phyloP scores from a whole-genome alignment of 768 basidiomycete species.

The Termitomyces sp. region DNA sequence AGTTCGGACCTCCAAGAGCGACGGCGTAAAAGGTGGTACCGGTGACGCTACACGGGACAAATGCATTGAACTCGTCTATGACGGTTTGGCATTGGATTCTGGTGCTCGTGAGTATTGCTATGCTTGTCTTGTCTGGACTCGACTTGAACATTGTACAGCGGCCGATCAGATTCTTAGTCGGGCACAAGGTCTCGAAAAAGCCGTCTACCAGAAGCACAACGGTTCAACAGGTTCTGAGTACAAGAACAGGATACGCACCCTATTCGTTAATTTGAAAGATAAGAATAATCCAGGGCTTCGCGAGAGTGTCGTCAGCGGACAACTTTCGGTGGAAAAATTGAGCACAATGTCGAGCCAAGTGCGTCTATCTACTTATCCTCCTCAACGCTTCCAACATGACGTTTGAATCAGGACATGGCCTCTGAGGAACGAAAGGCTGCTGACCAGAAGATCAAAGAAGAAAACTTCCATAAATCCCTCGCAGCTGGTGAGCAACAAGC shows the following conservation, averaged over 20 bases:
- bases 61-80: constrained; percentile 87
- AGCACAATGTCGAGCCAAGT: constrained; percentile 82
- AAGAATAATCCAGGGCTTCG: constrained; percentile 87
- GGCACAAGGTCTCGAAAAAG: constrained; percentile 69
- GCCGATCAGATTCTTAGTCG: constrained; percentile 63
- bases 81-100: constrained; percentile 84
- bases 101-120: constrained; percentile 68
- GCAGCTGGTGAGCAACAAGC: constrained; percentile 88
- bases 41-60: constrained; percentile 81
- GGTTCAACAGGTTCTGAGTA: constrained; percentile 46
- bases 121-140: not conserved
- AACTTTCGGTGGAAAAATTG: constrained; percentile 65
- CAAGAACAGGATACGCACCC: constrained; percentile 77
- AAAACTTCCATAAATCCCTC: constrained; percentile 88
- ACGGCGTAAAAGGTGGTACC: constrained; percentile 58
- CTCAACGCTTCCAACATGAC: not conserved
- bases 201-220: constrained; percentile 47
- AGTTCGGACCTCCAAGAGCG: constrained; percentile 61
- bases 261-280: constrained; percentile 94
- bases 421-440: constrained; percentile 87
- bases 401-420: constrained; percentile 78
- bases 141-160: constrained; percentile 39
- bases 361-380: constrained; percentile 16
- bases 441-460: constrained; percentile 75
- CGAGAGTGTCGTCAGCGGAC: constrained; percentile 82